phyloP scores from a whole-genome alignment of 2,329 filamentous ascomycete species.

The Biscogniauxia mediterranea region DNA sequence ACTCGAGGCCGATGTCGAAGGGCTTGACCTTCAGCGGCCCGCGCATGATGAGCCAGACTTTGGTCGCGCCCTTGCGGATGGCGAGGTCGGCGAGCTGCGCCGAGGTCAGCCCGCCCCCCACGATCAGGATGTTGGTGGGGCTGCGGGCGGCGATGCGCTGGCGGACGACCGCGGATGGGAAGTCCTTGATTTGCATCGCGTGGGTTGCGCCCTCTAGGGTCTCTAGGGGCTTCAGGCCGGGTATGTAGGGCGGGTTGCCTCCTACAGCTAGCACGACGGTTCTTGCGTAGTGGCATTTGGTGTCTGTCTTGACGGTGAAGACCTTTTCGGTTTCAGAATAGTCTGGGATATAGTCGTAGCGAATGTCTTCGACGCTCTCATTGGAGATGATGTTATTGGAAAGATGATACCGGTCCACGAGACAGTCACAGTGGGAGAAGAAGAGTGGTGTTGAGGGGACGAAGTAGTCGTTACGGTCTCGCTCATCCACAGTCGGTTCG shows the following conservation, averaged over 20 bases:
- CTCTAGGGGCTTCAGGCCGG: conserved; percentile 25
- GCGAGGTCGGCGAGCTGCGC: conserved; percentile 70
- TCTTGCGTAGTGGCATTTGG: conserved; percentile 53
- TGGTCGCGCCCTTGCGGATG: conserved; percentile 61
- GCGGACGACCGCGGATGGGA: conserved; percentile 53
- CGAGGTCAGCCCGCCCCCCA: conserved; percentile 75
- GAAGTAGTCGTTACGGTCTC: conserved; percentile 69
- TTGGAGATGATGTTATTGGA: conserved; percentile 55
- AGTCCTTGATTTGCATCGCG: conserved; percentile 59
- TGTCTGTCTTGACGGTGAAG: conserved; percentile 63
- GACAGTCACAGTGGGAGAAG: conserved; percentile 57
- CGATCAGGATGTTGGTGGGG: conserved; percentile 64
- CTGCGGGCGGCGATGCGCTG: conserved; percentile 49
- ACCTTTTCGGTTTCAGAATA: conserved; percentile 51
- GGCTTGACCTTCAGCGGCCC: conserved; percentile 62
- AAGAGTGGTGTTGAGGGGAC: conserved; percentile 63
- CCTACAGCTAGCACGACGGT: conserved; percentile 70
- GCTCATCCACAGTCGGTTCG: conserved; percentile 58
- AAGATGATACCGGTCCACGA: conserved; percentile 59
- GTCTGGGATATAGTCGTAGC: conserved; percentile 50
- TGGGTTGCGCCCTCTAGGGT: conserved; percentile 48
- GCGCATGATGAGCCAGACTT: conserved; percentile 70
- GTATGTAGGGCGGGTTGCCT: conserved; percentile 57
- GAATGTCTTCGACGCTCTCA: conserved; percentile 59
- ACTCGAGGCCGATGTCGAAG: conserved; percentile 73